A percentile compares a stretch with the other conserved stretches of the same genome.
phyloP scores from a whole-genome alignment of 257 asterid genomes.

The Ehretia macrophylla region DNA sequence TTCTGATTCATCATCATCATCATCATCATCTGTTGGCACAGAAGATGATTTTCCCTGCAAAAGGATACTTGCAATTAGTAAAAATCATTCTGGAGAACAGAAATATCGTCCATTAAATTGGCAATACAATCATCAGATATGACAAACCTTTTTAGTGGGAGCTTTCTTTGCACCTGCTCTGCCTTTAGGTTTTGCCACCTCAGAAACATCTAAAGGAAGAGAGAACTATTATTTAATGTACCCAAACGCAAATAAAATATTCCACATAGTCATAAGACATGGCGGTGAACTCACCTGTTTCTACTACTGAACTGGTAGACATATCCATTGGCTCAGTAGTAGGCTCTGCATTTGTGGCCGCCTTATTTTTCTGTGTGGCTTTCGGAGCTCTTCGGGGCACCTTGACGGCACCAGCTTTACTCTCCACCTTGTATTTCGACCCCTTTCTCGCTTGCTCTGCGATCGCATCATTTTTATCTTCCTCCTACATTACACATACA shows the following conservation, averaged over 20 bases:
- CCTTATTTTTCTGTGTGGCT: slow-evolving; percentile 53
- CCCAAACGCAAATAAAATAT: no score
- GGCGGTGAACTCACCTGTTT: slow-evolving; percentile 38
- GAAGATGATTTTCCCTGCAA: slow-evolving; percentile 37
- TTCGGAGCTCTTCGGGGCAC: slow-evolving; percentile 31
- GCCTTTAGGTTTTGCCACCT: slow-evolving; percentile 56
- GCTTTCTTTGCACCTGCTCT: slow-evolving; percentile 69
- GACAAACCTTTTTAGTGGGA: slow-evolving; percentile 60
- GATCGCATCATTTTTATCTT: slow-evolving; percentile 34
- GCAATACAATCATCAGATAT: background rate
- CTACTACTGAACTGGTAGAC: slow-evolving; percentile 34
- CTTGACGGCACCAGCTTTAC: slow-evolving; percentile 22
- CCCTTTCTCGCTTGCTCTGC: slow-evolving; percentile 36
- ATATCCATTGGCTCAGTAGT: slow-evolving; percentile 52
- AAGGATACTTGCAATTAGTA: background rate
- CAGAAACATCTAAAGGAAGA: slow-evolving; percentile 35
- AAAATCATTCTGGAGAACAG: background rate
- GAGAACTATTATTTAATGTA: no score
- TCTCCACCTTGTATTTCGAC: slow-evolving; percentile 30
- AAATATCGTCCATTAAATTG: no score
- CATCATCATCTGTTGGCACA: slow-evolving; percentile 28
- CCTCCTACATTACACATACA: slow-evolving; percentile 41
- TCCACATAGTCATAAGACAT: no score
- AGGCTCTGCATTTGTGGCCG: slow-evolving; percentile 42
- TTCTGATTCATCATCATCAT: slow-evolving; percentile 58